A percentile compares a stretch with the other conserved stretches of the same genome.
These are phyloP conservation scores for Choanephora cucurbitarum DNA, from an alignment of 371 early-diverging fungal genomes.

Conservation along the genomic window DNA sequence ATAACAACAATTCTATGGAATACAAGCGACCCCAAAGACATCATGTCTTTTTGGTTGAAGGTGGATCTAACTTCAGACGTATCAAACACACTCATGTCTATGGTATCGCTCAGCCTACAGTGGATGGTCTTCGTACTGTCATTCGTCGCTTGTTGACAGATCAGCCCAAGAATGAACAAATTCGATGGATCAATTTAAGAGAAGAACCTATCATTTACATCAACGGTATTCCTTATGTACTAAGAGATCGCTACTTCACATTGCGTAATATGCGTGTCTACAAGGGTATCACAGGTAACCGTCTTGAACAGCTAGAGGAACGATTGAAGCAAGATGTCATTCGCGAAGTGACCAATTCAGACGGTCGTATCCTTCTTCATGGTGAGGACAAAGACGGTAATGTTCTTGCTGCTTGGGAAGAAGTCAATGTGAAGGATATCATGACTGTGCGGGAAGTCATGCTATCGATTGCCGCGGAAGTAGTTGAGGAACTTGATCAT, in stretches of 20 bases:
- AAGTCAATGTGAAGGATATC: constrained; percentile 42
- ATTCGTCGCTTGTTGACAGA: constrained; percentile 21
- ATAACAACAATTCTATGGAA: neutral
- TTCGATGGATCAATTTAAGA: constrained; percentile 67
- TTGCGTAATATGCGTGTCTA: constrained; percentile 63
- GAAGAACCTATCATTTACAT: constrained; percentile 72
- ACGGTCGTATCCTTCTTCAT: constrained; percentile 57
- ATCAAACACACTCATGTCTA: constrained; percentile 39
- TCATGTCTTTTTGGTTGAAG: constrained; percentile 25
- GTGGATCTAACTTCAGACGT: constrained; percentile 36
- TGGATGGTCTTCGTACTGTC: constrained; percentile 53
- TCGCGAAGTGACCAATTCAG: constrained; percentile 48
- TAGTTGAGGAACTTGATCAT: constrained; percentile 15
- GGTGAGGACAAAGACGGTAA: constrained; percentile 45
- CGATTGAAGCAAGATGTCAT: constrained; percentile 61
- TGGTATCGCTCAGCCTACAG: constrained; percentile 68
- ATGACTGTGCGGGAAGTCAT: constrained; percentile 50
- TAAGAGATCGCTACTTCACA: constrained; percentile 56
- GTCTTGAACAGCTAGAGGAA: constrained; percentile 59
- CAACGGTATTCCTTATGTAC: constrained; percentile 63
- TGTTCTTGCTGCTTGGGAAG: constrained; percentile 54
- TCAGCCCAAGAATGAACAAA: constrained; percentile 14
- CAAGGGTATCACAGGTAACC: constrained; percentile 55
- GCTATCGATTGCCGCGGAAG: constrained; percentile 19
- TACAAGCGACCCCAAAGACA: constrained; percentile 17